A percentile compares a stretch with the other conserved stretches of the same genome.
These are phyloP conservation scores for Penicillium atrosanguineum DNA, from an alignment of 495 filamentous ascomycete genomes.

Conservation along the genomic window DNA sequence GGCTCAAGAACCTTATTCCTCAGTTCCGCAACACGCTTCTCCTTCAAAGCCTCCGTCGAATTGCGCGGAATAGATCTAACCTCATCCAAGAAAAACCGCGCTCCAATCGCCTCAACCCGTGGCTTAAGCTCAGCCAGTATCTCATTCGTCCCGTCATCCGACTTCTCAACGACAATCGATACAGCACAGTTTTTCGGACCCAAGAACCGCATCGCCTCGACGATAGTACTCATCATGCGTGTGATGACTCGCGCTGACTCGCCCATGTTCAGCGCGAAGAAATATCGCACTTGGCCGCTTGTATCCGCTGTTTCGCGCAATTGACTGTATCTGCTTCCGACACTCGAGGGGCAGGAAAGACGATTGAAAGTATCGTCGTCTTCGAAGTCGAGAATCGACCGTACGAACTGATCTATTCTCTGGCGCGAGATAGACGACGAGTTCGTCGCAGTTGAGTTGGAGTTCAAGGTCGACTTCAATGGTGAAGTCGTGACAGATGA, in stretches of 20 bases:
- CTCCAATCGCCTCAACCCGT: slow-evolving; percentile 31
- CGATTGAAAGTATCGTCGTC: slow-evolving; percentile 1
- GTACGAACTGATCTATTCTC: slow-evolving; percentile 1
- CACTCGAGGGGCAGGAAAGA: slow-evolving; percentile 6
- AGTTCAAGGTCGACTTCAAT: background rate
- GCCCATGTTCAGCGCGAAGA: slow-evolving; percentile 49
- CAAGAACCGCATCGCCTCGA: slow-evolving; percentile 47
- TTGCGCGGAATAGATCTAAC: no score
- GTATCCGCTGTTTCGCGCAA: slow-evolving; percentile 8
- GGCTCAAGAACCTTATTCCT: slow-evolving; percentile 47
- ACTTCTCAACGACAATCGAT: slow-evolving; percentile 46
- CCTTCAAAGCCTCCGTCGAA: no score
- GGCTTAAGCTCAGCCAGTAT: slow-evolving; percentile 33
- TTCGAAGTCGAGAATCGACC: slow-evolving; percentile 8
- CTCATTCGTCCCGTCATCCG: slow-evolving; percentile 49
- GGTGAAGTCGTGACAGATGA: background rate
- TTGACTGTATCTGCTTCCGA: slow-evolving; percentile 21
- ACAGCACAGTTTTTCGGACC: slow-evolving; percentile 46
- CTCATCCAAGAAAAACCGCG: slow-evolving; percentile 35
- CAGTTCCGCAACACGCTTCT: slow-evolving; percentile 35
- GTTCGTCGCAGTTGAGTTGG: background rate
- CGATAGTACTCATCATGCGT: slow-evolving; percentile 42
- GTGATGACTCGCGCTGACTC: slow-evolving; percentile 41
- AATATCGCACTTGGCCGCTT: slow-evolving; percentile 29
- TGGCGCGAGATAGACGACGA: background rate